Evolutionary conservation across 2,329 filamentous ascomycete genomes (phyloP).

Genomic region (Penicillium sp.): DNA sequence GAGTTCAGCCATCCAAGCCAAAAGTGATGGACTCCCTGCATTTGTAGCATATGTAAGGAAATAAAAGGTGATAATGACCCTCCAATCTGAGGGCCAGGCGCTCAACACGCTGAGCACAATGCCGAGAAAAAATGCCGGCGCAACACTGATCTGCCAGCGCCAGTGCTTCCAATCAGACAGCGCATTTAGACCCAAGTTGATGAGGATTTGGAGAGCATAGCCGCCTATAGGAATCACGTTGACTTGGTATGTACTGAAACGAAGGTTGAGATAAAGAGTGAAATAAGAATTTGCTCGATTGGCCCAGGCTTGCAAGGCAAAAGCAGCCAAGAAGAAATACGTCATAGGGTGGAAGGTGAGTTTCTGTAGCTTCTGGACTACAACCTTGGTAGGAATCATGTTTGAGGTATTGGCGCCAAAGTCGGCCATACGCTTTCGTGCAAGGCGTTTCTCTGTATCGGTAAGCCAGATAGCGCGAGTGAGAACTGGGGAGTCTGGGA

Average conservation of each 20-base stretch:
- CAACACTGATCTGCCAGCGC: conserved; percentile 16
- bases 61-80: conserved; percentile 16
- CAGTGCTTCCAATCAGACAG: conserved; percentile 21
- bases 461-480: conserved; percentile 19
- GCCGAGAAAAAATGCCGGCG: conserved; percentile 8
- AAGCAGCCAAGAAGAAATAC: conserved; percentile 15
- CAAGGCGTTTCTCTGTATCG: conserved; percentile 9
- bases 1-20: conserved; percentile 19
- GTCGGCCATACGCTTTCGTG: conserved; percentile 15
- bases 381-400: conserved; percentile 12
- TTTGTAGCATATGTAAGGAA: conserved; percentile 21
- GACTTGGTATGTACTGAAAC: conserved; percentile 18
- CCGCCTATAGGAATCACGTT: conserved; percentile 21
- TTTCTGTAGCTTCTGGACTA: conserved; percentile 3
- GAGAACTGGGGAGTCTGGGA: conserved; percentile 18
- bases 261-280: conserved; percentile 14
- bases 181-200: conserved; percentile 15
- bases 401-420: conserved; percentile 16
- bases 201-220: conserved; percentile 18
- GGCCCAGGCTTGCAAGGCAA: conserved; percentile 17
- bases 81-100: conserved; percentile 7
- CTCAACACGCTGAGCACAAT: conserved; percentile 4
- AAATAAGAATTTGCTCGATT: conserved; percentile 21
- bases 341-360: conserved; percentile 9
- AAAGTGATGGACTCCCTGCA: conserved; percentile 12